Conservation (phyloP, 306 rosid species). For the Nissolia schottii region DNA sequence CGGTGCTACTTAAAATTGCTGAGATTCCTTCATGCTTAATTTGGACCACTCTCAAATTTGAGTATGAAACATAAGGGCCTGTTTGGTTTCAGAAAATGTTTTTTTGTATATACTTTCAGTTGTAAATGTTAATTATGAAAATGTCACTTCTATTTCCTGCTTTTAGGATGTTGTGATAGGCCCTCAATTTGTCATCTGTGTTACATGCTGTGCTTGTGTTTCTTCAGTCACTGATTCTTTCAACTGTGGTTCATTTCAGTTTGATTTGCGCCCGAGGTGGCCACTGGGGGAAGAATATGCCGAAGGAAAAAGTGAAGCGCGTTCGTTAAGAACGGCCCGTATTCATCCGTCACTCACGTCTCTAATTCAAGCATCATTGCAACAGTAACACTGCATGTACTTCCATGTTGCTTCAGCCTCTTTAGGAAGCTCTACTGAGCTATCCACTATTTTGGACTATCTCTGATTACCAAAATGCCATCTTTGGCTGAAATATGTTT, state of each 20-base stretch:
- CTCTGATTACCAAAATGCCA: not conserved
- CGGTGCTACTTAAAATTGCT: not conserved
- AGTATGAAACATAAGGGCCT: not conserved
- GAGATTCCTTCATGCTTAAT: not conserved
- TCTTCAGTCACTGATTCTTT: not conserved
- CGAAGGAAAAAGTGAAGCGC: slow-evolving; percentile 80
- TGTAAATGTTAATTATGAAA: too few species aligned
- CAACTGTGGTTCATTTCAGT: slow-evolving; percentile 35
- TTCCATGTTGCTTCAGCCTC: slow-evolving; percentile 3
- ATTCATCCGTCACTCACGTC: slow-evolving; percentile 93
- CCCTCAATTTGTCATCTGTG: not conserved
- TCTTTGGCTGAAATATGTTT: not conserved
- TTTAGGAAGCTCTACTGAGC: not conserved
- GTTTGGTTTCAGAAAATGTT: too few species aligned
- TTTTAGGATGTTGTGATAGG: not conserved
- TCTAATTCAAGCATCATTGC: slow-evolving; percentile 65
- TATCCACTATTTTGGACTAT: not conserved
- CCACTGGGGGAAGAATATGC: slow-evolving; percentile 86
- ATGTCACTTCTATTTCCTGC: too few species aligned
- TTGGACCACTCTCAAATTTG: not conserved
- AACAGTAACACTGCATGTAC: slow-evolving; percentile 40
- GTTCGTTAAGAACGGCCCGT: slow-evolving; percentile 74
- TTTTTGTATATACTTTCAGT: too few species aligned
- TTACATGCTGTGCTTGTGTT: not conserved
- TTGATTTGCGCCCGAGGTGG: slow-evolving; percentile 92